phyloP scores from a whole-genome alignment of 2,329 filamentous ascomycete species.

The Colletotrichum lentis region DNA sequence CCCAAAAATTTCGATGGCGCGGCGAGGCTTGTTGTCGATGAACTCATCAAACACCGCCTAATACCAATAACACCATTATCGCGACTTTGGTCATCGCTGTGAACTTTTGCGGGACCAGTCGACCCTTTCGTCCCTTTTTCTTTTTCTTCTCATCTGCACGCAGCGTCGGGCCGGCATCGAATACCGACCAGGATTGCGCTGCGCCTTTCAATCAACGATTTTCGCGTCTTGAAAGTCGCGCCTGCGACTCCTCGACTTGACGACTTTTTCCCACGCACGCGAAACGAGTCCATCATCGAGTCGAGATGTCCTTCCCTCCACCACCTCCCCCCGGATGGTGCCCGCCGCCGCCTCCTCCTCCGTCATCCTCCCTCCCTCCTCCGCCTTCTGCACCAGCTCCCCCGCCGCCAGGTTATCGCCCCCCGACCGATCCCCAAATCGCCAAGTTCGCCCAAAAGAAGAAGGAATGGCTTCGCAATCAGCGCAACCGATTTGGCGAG shows the following conservation, averaged over 20 bases:
- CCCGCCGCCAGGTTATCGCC: slow-evolving; percentile 85
- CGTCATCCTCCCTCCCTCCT: slow-evolving; percentile 64
- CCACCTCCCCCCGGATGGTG: slow-evolving; percentile 68
- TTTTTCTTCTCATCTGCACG: slow-evolving; percentile 2
- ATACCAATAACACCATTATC: slow-evolving; percentile 21
- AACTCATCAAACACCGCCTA: slow-evolving; percentile 31
- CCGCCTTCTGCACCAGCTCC: slow-evolving; percentile 70
- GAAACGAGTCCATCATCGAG: slow-evolving; percentile 23
- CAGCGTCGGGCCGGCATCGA: slow-evolving; percentile 15
- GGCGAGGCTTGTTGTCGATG: slow-evolving; percentile 30
- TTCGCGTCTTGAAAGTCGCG: slow-evolving; percentile 38
- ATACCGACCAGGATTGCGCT: slow-evolving; percentile 35
- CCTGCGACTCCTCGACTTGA: slow-evolving; percentile 36
- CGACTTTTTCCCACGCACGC: slow-evolving; percentile 27
- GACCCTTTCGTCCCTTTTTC: background rate
- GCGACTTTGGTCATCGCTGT: slow-evolving; percentile 39
- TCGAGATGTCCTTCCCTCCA: slow-evolving; percentile 62
- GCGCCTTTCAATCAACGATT: slow-evolving; percentile 19
- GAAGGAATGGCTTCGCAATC: slow-evolving; percentile 94
- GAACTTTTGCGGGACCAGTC: slow-evolving; percentile 38
- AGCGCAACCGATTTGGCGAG: slow-evolving; percentile 93
- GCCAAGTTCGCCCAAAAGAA: slow-evolving; percentile 99
- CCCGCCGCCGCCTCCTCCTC: slow-evolving; percentile 61
- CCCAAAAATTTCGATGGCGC: slow-evolving; percentile 37
- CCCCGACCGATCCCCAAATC: slow-evolving; percentile 80